Evolutionary conservation across 805 yeast genomes (phyloP), one percentile per base, ranked within the genome.

Genomic region (Nakazawaea wickerhamii): DNA sequence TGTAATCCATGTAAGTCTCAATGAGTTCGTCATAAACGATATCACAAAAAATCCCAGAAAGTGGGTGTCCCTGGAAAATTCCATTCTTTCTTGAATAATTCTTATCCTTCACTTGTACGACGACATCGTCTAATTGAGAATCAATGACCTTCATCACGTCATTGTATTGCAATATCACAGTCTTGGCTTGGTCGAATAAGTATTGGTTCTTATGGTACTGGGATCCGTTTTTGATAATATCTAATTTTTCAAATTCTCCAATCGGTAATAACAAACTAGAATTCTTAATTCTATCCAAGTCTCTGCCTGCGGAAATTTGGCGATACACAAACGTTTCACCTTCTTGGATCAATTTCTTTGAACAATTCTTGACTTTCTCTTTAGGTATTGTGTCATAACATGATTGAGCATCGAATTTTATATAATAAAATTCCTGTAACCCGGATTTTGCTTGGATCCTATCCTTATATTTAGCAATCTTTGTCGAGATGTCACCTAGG

Each of bases 51-150:
- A 80, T 65, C 1, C 84, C 73, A 44, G 95, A 91, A 4, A 89
- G 58, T 1, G 81, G 79, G 6, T 87, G 75, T 0, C 98, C 98
- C 62, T 90, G 98, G 41, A 82, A 89, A 0, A 91, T 68, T 0
- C 98, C 98, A 8, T 64, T 58, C 33, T 63, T 74, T 45, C 95
- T 64, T n/a, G 57, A 54, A 52, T 67, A 74, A 3, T 65, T 59
- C 6, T 51, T 48, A 1, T 58, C 53, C 4, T 64, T 63, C 2
- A 73, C 57, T 21, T 59, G 58, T 0, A 81, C 60, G 0, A 70
- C 62, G 0, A 85, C 70, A 10, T 69, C 61, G n/a, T 61, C 60
- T 11, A 88, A 57, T 44, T 85, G 89, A n/a, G 61, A 57, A 15
- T 62, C 57, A 0, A 81, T 63, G 9, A 77, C 56, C 0, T 61